A percentile compares a stretch with the other conserved stretches of the same genome.
Conservation (phyloP, 768 basidiomycete genomes). For the Royoungia palumana region DNA sequence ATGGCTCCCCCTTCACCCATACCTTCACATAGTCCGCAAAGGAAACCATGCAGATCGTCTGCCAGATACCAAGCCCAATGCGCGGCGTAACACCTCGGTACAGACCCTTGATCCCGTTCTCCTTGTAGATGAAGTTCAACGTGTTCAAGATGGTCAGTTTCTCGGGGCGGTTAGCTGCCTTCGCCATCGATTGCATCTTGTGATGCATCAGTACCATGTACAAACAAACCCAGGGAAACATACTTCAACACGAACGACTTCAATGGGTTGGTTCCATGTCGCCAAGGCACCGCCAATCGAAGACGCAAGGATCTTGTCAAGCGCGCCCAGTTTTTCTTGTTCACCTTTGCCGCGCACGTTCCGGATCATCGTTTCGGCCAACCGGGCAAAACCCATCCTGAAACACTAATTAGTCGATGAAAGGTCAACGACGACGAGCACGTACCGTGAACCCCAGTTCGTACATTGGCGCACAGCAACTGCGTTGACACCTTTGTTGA, state of each 20-base stretch:
- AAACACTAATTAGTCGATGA: slow-evolving; percentile 5
- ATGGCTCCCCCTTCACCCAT: slow-evolving; percentile 56
- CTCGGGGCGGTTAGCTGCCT: slow-evolving; percentile 77
- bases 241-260: slow-evolving; percentile 95
- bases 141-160: slow-evolving; percentile 93
- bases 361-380: slow-evolving; percentile 81
- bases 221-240: not conserved
- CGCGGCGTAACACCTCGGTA: slow-evolving; percentile 98
- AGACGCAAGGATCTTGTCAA: slow-evolving; percentile 88
- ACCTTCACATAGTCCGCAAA: slow-evolving; percentile 94
- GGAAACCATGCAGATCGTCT: slow-evolving; percentile 98
- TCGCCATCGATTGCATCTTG: slow-evolving; percentile 99
- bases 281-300: slow-evolving; percentile 91
- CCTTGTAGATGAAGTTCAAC: slow-evolving; percentile 89
- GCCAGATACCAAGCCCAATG: slow-evolving; percentile 94
- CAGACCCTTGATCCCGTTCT: slow-evolving; percentile 93
- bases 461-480: slow-evolving; percentile 90
- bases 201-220: slow-evolving; percentile 5
- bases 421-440: not conserved
- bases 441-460: slow-evolving; percentile 87
- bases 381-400: slow-evolving; percentile 95
- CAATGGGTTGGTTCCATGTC: slow-evolving; percentile 99
- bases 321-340: slow-evolving; percentile 63
- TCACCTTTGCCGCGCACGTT: slow-evolving; percentile 76
- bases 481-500: slow-evolving; percentile 99